phyloP scores from a whole-genome alignment of 257 asterid genomes.

The Rhazya stricta region DNA sequence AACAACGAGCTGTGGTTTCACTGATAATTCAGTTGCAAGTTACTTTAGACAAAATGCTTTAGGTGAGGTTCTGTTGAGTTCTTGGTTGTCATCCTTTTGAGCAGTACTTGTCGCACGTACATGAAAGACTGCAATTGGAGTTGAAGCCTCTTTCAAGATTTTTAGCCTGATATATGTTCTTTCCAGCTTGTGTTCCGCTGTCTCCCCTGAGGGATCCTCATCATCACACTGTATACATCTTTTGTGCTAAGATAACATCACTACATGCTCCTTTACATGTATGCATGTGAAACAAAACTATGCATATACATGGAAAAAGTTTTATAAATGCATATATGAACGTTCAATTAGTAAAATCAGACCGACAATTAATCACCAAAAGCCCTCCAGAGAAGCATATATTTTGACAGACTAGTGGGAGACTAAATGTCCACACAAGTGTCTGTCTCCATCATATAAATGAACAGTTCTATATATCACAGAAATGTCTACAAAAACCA shows the following conservation, averaged over 20 bases:
- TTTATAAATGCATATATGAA: neutral
- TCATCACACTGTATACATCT: neutral
- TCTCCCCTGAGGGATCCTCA: neutral
- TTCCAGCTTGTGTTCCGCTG: neutral
- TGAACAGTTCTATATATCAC: neutral
- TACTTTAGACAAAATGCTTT: neutral
- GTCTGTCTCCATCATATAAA: neutral
- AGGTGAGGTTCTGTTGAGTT: neutral
- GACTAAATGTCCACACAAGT: neutral
- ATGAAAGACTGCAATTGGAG: neutral
- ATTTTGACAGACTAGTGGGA: neutral
- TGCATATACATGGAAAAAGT: neutral
- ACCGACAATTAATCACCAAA: neutral
- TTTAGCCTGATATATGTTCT: neutral
- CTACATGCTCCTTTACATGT: neutral
- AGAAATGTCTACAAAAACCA: neutral
- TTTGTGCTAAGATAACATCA: neutral
- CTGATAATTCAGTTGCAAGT: neutral
- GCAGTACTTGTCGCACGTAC: neutral
- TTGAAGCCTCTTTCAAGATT: neutral
- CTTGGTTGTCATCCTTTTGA: neutral
- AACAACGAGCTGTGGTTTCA: neutral
- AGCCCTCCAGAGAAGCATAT: neutral
- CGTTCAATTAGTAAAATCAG: neutral
- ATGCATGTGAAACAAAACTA: neutral